These are phyloP conservation scores for Citropsis articulata DNA, from an alignment of 345 rosid species.

Conservation along the genomic window DNA sequence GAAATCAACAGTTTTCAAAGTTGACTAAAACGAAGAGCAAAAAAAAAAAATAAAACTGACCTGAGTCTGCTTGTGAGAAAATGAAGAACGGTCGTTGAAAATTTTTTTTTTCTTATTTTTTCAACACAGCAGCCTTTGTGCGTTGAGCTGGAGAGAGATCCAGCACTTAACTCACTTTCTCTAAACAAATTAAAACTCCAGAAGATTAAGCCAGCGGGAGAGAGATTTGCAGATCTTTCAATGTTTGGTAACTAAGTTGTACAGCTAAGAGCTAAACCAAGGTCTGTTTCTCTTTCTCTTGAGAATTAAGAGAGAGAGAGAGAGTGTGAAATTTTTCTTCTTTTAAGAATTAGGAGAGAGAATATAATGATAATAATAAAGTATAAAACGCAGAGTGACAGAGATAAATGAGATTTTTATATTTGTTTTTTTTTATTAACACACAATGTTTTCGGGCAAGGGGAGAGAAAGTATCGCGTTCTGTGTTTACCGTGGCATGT, in stretches of 20 bases:
- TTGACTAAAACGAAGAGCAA: background rate
- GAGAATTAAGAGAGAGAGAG: no score
- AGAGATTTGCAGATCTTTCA: slow-evolving; percentile 28
- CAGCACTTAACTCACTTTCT: background rate
- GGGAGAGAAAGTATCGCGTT: background rate
- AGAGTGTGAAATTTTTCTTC: background rate
- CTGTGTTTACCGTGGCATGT: background rate
- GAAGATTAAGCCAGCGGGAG: background rate
- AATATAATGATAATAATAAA: background rate
- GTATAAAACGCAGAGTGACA: no score
- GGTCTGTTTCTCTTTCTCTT: background rate
- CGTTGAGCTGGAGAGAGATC: slow-evolving; percentile 10
- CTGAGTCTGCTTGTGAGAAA: slow-evolving; percentile 11
- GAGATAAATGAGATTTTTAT: no score
- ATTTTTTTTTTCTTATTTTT: no score
- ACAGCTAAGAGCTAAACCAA: slow-evolving; percentile 29
- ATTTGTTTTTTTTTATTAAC: no score
- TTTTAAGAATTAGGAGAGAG: background rate
- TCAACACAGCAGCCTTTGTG: background rate
- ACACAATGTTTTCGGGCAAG: background rate
- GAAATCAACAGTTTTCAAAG: slow-evolving; percentile 18
- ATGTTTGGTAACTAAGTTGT: slow-evolving; percentile 13
- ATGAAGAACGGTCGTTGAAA: background rate
- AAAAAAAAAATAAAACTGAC: slow-evolving; percentile 18
- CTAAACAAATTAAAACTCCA: background rate